Evolutionary conservation across 768 basidiomycete species (phyloP).

Genomic region (Lactifluus pinguis): DNA sequence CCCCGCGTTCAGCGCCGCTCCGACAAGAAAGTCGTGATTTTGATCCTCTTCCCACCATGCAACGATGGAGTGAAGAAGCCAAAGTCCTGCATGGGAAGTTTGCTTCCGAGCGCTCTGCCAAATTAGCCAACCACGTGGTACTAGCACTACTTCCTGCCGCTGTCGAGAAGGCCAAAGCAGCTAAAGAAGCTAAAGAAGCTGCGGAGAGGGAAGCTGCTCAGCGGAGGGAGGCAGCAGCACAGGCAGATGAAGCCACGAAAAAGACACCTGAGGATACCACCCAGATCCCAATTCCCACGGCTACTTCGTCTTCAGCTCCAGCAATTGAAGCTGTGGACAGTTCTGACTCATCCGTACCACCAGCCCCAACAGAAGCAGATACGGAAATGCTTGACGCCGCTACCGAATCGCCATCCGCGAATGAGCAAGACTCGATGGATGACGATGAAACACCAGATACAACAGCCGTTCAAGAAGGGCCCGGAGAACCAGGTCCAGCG

Average conservation of each 20-base stretch:
- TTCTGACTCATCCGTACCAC: slow-evolving; percentile 29
- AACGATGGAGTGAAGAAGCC: slow-evolving; percentile 86
- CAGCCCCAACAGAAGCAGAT: slow-evolving; percentile 30
- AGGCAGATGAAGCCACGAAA: slow-evolving; percentile 31
- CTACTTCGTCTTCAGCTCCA: neutral
- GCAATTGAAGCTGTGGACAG: slow-evolving; percentile 20
- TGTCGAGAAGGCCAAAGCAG: slow-evolving; percentile 45
- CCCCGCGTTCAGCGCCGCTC: slow-evolving; percentile 31
- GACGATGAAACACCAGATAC: slow-evolving; percentile 12
- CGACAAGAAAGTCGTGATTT: slow-evolving; percentile 50
- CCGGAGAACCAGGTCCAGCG: slow-evolving; percentile 27
- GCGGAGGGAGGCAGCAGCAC: slow-evolving; percentile 28
- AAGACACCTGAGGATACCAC: slow-evolving; percentile 26
- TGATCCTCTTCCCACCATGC: slow-evolving; percentile 70
- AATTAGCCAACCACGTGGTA: slow-evolving; percentile 61
- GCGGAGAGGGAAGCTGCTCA: slow-evolving; percentile 46
- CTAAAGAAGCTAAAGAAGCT: slow-evolving; percentile 35
- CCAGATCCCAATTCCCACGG: slow-evolving; percentile 20
- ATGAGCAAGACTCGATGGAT: slow-evolving; percentile 4
- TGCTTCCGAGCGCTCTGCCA: slow-evolving; percentile 54
- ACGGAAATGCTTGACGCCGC: slow-evolving; percentile 43
- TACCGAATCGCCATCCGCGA: slow-evolving; percentile 4
- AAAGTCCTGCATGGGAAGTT: slow-evolving; percentile 74
- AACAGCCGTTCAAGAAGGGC: slow-evolving; percentile 14
- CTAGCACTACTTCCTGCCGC: slow-evolving; percentile 76